Percentiles rank a stretch among this genome's conserved stretches.
Evolutionary conservation across 345 rosid species (phyloP).

Genomic region (Aethionema arabicum): DNA sequence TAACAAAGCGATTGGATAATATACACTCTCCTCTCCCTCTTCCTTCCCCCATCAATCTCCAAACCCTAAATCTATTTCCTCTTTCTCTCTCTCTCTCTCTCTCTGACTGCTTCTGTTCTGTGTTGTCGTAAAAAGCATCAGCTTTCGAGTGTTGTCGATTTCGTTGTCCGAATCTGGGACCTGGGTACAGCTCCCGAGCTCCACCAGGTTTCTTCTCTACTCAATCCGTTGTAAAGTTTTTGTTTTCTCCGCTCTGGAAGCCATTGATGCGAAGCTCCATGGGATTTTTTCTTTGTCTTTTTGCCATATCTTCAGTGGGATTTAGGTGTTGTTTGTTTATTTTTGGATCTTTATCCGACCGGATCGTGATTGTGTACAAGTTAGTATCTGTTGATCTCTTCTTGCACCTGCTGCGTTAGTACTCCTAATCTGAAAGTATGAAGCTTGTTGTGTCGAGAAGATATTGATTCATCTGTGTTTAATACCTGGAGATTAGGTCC

Average conservation of each 20-base stretch:
- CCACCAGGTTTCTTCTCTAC: background rate
- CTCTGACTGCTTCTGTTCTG: constrained; percentile 31
- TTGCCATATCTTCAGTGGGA: background rate
- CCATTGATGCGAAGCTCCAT: constrained; percentile 24
- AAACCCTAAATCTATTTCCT: constrained; percentile 34
- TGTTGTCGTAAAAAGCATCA: background rate
- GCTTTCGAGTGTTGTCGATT: constrained; percentile 22
- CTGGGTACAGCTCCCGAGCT: constrained; percentile 14
- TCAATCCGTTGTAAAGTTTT: constrained; percentile 1
- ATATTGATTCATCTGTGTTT: background rate
- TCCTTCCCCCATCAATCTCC: constrained; percentile 6
- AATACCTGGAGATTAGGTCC: background rate
- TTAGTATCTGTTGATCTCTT: background rate
- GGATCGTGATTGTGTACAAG: constrained; percentile 10
- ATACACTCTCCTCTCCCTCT: constrained; percentile 10
- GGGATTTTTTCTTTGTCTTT: background rate
- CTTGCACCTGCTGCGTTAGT: background rate
- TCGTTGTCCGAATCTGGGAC: constrained; percentile 26
- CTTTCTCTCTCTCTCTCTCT: background rate
- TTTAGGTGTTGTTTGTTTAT: background rate
- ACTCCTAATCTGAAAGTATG: constrained; percentile 20
- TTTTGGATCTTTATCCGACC: constrained; percentile 4
- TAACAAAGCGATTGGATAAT: constrained; percentile 33
- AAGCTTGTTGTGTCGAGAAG: background rate
- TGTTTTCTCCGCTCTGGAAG: background rate